phyloP scores from a whole-genome alignment of 2,329 filamentous ascomycete genomes.

The Curvularia eragrostidis region DNA sequence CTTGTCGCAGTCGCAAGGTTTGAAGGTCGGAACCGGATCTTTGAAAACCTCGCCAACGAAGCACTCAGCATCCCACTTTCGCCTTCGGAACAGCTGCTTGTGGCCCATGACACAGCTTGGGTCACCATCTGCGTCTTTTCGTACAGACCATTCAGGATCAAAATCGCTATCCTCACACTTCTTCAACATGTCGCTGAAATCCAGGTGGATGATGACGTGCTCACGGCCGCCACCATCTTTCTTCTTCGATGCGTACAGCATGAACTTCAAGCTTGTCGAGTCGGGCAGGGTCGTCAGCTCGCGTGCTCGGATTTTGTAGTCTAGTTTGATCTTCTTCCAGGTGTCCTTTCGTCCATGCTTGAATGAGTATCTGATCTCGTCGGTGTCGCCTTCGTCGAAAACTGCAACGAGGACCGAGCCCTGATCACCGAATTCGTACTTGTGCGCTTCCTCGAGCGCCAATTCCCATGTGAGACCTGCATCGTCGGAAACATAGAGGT shows the following conservation, averaged over 20 bases:
- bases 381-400: constrained; percentile 68
- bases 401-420: constrained; percentile 88
- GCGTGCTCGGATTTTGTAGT: constrained; percentile 72
- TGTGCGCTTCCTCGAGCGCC: constrained; percentile 80
- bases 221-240: constrained; percentile 57
- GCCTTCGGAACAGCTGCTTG: constrained; percentile 82
- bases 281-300: constrained; percentile 88
- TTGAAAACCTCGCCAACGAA: constrained; percentile 88
- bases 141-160: constrained; percentile 81
- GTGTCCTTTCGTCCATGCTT: constrained; percentile 77
- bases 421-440: constrained; percentile 95
- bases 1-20: constrained; percentile 80
- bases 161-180: constrained; percentile 80
- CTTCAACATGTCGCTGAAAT: constrained; percentile 80
- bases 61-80: constrained; percentile 87
- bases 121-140: constrained; percentile 78
- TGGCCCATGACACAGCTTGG: constrained; percentile 95
- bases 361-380: constrained; percentile 77
- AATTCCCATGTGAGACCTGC: constrained; percentile 85
- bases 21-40: constrained; percentile 72
- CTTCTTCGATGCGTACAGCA: constrained; percentile 68
- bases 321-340: constrained; percentile 77
- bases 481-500: constrained; percentile 88
- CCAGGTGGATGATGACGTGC: constrained; percentile 74
- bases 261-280: constrained; percentile 89